A percentile compares a stretch with the other conserved stretches of the same genome.
These are phyloP conservation scores for Maudiozyma pseudohumilis DNA, from an alignment of 805 yeast genomes.

Conservation along the genomic window DNA sequence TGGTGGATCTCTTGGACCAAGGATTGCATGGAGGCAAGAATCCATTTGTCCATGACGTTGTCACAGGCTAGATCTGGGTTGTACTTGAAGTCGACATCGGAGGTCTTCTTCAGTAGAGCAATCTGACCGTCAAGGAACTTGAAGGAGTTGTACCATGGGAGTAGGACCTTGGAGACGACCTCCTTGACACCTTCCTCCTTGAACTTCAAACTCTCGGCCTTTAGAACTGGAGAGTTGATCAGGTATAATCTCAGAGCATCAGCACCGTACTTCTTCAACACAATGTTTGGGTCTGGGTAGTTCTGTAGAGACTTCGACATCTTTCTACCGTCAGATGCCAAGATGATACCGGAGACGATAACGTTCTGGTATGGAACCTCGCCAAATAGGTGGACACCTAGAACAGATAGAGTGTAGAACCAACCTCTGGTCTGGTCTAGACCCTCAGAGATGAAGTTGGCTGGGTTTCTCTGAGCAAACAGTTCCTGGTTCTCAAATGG, in stretches of 20 bases:
- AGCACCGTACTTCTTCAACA: slow-evolving; percentile 87
- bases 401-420: slow-evolving; percentile 93
- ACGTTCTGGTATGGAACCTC: slow-evolving; percentile 92
- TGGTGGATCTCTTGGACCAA: slow-evolving; percentile 73
- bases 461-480: slow-evolving; percentile 78
- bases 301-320: slow-evolving; percentile 98
- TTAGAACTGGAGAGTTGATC: slow-evolving; percentile 93
- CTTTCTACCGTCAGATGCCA: slow-evolving; percentile 97
- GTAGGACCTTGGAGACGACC: slow-evolving; percentile 86
- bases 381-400: slow-evolving; percentile 90
- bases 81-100: slow-evolving; percentile 60
- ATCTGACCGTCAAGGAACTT: slow-evolving; percentile 95
- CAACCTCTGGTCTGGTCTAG: slow-evolving; percentile 99
- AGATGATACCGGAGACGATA: slow-evolving; percentile 90
- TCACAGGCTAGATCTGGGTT: slow-evolving; percentile 54
- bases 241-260: slow-evolving; percentile 93
- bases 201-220: slow-evolving; percentile 93
- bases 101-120: slow-evolving; percentile 68
- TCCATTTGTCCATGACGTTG: slow-evolving; percentile 97
- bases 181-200: slow-evolving; percentile 99
- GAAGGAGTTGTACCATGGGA: slow-evolving; percentile 98
- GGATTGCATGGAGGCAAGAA: slow-evolving; percentile 91
- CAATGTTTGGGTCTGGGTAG: slow-evolving; percentile 87
- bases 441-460: slow-evolving; percentile 97
- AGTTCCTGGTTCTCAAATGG: slow-evolving; percentile 80